Evolutionary conservation across 1,284 basidiomycete species (phyloP).

Genomic region (Boletus holoroseus): DNA sequence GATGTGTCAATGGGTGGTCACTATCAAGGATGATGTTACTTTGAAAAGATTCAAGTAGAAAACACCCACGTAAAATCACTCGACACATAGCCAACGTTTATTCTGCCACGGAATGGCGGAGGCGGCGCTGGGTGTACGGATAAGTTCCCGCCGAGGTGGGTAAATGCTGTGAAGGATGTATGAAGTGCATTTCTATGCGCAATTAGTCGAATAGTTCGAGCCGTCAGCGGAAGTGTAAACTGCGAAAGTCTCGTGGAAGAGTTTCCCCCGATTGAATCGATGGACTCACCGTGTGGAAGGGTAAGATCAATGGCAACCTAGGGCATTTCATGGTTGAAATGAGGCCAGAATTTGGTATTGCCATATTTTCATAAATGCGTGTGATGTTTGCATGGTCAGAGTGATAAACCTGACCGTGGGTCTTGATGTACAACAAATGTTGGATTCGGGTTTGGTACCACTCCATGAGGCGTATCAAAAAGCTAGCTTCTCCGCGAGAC

Average conservation of each 20-base stretch:
- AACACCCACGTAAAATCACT: constrained; percentile 47
- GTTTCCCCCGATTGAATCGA: not conserved
- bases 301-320: constrained; percentile 49
- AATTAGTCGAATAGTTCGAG: constrained; percentile 50
- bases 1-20: constrained; percentile 58
- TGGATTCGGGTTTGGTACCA: constrained; percentile 47
- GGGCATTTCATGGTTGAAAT: constrained; percentile 36
- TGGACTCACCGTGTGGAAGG: constrained; percentile 49
- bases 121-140: constrained; percentile 39
- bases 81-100: constrained; percentile 58
- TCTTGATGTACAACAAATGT: constrained; percentile 46
- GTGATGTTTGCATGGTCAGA: constrained; percentile 16
- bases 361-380: constrained; percentile 14
- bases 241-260: constrained; percentile 20
- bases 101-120: constrained; percentile 40
- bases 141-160: constrained; percentile 32
- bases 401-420: constrained; percentile 33
- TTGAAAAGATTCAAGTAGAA: not conserved
- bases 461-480: constrained; percentile 51
- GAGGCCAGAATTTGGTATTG: constrained; percentile 32
- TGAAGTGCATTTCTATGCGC: constrained; percentile 55
- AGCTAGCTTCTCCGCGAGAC: constrained; percentile 45
- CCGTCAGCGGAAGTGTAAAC: constrained; percentile 52
- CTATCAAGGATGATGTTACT: constrained; percentile 22
- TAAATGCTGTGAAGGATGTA: constrained; percentile 46